phyloP scores from a whole-genome alignment of 2,329 filamentous ascomycete genomes.

The Scleromitrula shiraiana region DNA sequence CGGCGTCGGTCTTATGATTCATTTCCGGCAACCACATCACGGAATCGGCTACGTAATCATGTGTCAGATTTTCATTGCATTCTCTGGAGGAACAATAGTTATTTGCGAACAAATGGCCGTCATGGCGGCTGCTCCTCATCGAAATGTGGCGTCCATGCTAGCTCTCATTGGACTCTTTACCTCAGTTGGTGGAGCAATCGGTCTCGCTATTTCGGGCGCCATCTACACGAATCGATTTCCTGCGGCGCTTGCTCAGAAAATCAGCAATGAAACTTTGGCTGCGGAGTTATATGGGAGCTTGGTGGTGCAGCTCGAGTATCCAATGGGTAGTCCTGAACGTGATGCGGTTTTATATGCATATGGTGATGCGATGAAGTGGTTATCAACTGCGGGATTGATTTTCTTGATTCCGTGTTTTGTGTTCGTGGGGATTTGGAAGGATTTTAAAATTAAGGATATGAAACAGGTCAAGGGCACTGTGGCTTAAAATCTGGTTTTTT shows the following conservation, averaged over 20 bases:
- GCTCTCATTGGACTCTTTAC: conserved; percentile 54
- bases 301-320: conserved; percentile 45
- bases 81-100: conserved; percentile 48
- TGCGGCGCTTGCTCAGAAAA: conserved; percentile 31
- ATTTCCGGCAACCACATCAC: conserved; percentile 45
- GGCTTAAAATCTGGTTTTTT: too few species aligned
- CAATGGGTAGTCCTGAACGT: conserved; percentile 40
- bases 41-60: conserved; percentile 47
- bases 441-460: conserved; percentile 39
- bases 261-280: conserved; percentile 29
- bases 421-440: conserved; percentile 37
- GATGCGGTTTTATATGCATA: conserved; percentile 55
- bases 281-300: conserved; percentile 42
- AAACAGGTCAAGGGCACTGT: conserved; percentile 23
- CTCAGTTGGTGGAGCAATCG: conserved; percentile 52
- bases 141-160: conserved; percentile 52
- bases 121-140: conserved; percentile 51
- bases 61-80: conserved; percentile 52
- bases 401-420: conserved; percentile 36
- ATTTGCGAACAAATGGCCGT: conserved; percentile 52
- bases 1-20: conserved; percentile 49
- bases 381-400: conserved; percentile 33
- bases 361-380: conserved; percentile 40
- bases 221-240: conserved; percentile 56
- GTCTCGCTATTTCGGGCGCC: conserved; percentile 52